phyloP scores from a whole-genome alignment of 257 asterid species.

The Solanum tarapatanum region DNA sequence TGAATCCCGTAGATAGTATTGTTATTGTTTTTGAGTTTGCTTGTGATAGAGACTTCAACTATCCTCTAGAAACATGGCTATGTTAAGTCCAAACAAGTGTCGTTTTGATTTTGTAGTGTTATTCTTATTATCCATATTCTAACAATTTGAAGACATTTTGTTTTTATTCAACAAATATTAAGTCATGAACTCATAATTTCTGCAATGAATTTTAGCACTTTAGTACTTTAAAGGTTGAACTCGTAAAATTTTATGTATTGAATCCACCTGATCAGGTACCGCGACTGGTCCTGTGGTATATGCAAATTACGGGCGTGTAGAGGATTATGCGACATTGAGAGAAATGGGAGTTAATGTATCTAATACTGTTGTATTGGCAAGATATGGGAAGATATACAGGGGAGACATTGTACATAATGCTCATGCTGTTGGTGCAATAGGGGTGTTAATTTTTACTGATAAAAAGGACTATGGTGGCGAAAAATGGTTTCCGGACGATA shows the following conservation, averaged over 20 bases:
- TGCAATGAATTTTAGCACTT: background rate
- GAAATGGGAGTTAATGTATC: conserved; percentile 55
- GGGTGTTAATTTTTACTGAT: conserved; percentile 58
- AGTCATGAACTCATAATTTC: background rate
- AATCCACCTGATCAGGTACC: conserved; percentile 4
- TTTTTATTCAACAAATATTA: background rate
- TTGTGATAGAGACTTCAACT: background rate
- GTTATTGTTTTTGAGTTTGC: background rate
- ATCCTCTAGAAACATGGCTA: background rate
- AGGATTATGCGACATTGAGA: conserved; percentile 35
- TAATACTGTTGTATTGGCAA: conserved; percentile 50
- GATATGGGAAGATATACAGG: conserved; percentile 66
- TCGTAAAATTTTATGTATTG: background rate
- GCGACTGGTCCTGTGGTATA: conserved; percentile 52
- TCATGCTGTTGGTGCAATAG: conserved; percentile 51
- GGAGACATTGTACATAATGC: conserved; percentile 77
- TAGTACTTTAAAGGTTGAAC: background rate
- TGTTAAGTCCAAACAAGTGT: background rate
- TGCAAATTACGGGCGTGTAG: conserved; percentile 64
- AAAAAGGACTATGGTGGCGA: conserved; percentile 76
- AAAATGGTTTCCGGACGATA: conserved; percentile 73
- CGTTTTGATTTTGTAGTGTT: background rate
- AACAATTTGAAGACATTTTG: background rate
- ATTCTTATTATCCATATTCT: background rate
- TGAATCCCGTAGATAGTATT: background rate